These are phyloP conservation scores for Colletotrichum lindemuthianum DNA, from an alignment of 2,329 filamentous ascomycete genomes.

Conservation along the genomic window DNA sequence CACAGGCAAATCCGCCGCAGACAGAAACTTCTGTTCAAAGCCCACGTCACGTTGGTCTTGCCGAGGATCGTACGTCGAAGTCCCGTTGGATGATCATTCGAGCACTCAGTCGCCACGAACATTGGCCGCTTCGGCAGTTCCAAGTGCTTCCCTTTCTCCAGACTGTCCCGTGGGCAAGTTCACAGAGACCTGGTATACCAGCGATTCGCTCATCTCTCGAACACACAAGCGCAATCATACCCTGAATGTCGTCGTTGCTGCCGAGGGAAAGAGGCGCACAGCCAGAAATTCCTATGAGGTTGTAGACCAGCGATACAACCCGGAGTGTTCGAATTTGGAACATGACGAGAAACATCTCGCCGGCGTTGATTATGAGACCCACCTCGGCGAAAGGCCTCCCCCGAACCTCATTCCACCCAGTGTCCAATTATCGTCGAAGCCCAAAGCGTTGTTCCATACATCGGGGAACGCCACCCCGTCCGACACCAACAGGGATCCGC, in stretches of 20 bases:
- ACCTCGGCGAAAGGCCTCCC: slow-evolving; percentile 42
- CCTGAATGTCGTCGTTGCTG: slow-evolving; percentile 48
- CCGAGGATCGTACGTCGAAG: slow-evolving; percentile 60
- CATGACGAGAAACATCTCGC: slow-evolving; percentile 46
- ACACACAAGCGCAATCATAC: slow-evolving; percentile 63
- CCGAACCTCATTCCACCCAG: slow-evolving; percentile 51
- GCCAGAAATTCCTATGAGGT: slow-evolving; percentile 54
- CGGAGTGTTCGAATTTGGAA: slow-evolving; percentile 52
- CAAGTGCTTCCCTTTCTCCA: slow-evolving; percentile 38
- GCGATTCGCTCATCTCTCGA: slow-evolving; percentile 63
- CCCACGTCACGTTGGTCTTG: slow-evolving; percentile 53
- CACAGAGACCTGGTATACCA: slow-evolving; percentile 65
- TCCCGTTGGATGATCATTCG: slow-evolving; percentile 48
- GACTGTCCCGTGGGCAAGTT: slow-evolving; percentile 55
- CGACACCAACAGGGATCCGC: slow-evolving; percentile 38
- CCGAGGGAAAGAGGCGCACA: slow-evolving; percentile 44
- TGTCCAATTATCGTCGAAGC: slow-evolving; percentile 42
- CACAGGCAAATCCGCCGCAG: slow-evolving; percentile 54
- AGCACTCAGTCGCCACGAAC: slow-evolving; percentile 16
- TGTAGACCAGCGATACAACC: slow-evolving; percentile 56
- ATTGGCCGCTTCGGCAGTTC: slow-evolving; percentile 31
- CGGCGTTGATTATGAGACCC: slow-evolving; percentile 40
- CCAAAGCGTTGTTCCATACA: slow-evolving; percentile 52
- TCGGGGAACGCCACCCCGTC: no score
- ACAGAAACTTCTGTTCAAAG: slow-evolving; percentile 53